Evolutionary conservation across 768 basidiomycete species (phyloP).

Genomic region (Naganishia vaughanmartiniae): DNA sequence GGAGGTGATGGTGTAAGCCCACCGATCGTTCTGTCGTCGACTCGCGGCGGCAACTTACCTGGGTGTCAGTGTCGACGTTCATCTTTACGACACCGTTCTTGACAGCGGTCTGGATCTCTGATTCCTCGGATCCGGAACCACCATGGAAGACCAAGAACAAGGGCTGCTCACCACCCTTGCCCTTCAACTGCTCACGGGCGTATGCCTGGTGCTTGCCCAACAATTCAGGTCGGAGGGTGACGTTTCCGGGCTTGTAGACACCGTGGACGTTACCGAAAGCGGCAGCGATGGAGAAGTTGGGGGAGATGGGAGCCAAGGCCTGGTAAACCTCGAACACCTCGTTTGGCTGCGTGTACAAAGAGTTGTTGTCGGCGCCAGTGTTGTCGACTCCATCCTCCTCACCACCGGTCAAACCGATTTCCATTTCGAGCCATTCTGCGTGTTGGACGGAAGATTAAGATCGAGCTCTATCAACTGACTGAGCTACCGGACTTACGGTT

Average conservation of each 20-base stretch:
- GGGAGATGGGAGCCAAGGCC: conserved; percentile 76
- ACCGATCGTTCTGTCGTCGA: conserved; percentile 26
- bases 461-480: no score
- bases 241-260: conserved; percentile 99
- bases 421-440: conserved; percentile 91
- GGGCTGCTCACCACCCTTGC: conserved; percentile 61
- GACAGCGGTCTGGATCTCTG: conserved; percentile 91
- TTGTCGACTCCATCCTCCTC: conserved; percentile 99
- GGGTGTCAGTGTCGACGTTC: conserved; percentile 82
- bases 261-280: conserved; percentile 95
- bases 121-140: conserved; percentile 93
- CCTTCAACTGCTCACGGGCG: conserved; percentile 66
- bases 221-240: conserved; percentile 84
- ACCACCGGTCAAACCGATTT: conserved; percentile 99
- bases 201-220: conserved; percentile 84
- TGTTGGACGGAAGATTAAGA: neutral
- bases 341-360: conserved; percentile 94
- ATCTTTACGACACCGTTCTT: conserved; percentile 93
- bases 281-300: conserved; percentile 96
- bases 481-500: conserved; percentile 52
- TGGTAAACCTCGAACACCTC: conserved; percentile 89
- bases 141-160: conserved; percentile 99
- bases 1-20: neutral
- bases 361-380: conserved; percentile 86
- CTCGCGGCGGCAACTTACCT: conserved; percentile 12